These are phyloP conservation scores for Schizophyllum commune DNA, from an alignment of 1,284 basidiomycete genomes.

Conservation along the genomic window DNA sequence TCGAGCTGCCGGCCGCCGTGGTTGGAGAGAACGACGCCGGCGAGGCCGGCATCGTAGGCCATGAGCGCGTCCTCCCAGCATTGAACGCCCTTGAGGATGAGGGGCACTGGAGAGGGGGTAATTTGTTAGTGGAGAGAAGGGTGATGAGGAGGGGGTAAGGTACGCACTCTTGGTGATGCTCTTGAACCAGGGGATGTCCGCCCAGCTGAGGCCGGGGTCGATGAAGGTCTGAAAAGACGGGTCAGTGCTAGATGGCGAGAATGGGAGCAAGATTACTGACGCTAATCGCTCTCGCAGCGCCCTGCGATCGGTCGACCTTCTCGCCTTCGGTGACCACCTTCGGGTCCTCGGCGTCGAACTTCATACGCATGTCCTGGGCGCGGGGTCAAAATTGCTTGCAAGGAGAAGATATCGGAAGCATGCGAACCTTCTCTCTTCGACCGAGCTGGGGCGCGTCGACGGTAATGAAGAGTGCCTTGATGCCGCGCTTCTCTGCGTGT, in stretches of 20 bases:
- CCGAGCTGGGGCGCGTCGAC: slow-evolving; percentile 93
- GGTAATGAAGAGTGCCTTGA: slow-evolving; percentile 86
- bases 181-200: slow-evolving; percentile 83
- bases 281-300: slow-evolving; percentile 91
- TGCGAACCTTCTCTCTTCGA: slow-evolving; percentile 67
- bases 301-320: slow-evolving; percentile 77
- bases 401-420: background rate
- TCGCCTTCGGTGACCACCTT: slow-evolving; percentile 51
- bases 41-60: slow-evolving; percentile 78
- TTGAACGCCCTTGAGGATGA: slow-evolving; percentile 86
- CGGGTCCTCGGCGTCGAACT: slow-evolving; percentile 84
- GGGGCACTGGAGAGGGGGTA: slow-evolving; percentile 55
- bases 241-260: slow-evolving; percentile 1
- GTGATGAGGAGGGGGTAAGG: background rate
- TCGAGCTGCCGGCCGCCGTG: slow-evolving; percentile 92
- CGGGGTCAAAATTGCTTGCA: background rate
- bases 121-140: slow-evolving; percentile 1
- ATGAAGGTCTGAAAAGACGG: slow-evolving; percentile 69
- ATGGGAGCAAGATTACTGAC: slow-evolving; percentile 31
- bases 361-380: slow-evolving; percentile 85
- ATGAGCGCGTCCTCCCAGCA: slow-evolving; percentile 61
- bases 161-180: slow-evolving; percentile 75
- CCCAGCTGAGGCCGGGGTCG: slow-evolving; percentile 84
- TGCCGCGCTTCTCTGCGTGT: slow-evolving; percentile 77
- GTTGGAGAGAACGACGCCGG: slow-evolving; percentile 86